Evolutionary conservation across 148 eudicot genomes (phyloP), one percentile per base, ranked within the genome.

Genomic region (Bassia scoparia): DNA sequence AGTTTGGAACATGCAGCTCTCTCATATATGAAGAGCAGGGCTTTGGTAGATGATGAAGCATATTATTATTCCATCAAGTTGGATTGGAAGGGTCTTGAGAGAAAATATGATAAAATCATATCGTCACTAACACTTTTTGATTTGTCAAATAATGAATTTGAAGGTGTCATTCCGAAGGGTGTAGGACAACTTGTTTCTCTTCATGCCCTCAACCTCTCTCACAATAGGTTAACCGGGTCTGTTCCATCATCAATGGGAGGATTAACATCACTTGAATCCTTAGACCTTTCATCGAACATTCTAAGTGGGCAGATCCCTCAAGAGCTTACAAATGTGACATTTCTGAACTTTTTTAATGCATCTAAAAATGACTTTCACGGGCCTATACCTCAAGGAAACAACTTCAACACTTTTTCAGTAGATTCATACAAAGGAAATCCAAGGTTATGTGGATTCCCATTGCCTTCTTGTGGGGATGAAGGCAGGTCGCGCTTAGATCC

Each of bases 251-350:
- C 79, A 0, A 23, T 80, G 1, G 76, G 71, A 30, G 50, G 61
- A 8, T 48, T 83, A 34, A 9, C 10, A 0, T 12, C 5, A 14
- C 79, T 83, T 7, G 81, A 83, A 29, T 69, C 65, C 7, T 53
- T 83, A 49, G 86, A 83, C 74, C 77, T 82, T 23, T 79, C 77
- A 9, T 61, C 50, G 31, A 82, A 82, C 54, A 74, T 60, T 31
- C 68, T 80, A 1, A 44, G 3, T 0, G 81, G 79, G 3, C 21
- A 60, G 16, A 83, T 83, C 26, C 86, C 83, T 9, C 30, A 52
- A 21, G 43, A 80, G 23, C 31, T 83, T 34, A 74, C 48, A 21
- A 46, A 44, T 10, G 27, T 80, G 5, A 74, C 78, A n/a, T 74
- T 24, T 46, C 74, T 83, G 2, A 62, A 35, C 34, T 55, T 61